Evolutionary conservation across 768 basidiomycete species (phyloP).

Genomic region (Boletus vermiculosoides): DNA sequence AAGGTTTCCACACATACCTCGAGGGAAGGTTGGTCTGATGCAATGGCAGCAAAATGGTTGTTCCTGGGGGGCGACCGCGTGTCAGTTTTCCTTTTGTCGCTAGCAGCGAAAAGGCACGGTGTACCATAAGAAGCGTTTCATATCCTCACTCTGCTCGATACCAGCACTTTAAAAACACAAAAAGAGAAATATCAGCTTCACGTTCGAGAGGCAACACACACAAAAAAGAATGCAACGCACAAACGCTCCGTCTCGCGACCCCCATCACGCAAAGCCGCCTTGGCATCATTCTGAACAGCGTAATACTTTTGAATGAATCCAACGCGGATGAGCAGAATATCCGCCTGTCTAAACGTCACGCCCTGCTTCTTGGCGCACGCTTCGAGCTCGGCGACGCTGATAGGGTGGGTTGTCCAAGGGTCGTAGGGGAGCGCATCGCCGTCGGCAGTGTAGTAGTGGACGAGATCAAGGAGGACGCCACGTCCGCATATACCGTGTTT

Average conservation of each 20-base stretch:
- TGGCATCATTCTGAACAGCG: constrained; percentile 40
- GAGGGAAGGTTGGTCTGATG: constrained; percentile 64
- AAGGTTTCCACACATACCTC: constrained; percentile 43
- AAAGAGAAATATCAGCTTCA: background rate
- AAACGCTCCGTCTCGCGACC: constrained; percentile 45
- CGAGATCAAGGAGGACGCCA: constrained; percentile 65
- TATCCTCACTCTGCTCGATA: constrained; percentile 64
- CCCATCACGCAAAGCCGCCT: constrained; percentile 41
- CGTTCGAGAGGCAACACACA: background rate
- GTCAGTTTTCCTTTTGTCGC: background rate
- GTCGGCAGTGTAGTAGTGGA: constrained; percentile 47
- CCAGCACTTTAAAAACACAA: constrained; percentile 47
- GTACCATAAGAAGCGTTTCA: constrained; percentile 73
- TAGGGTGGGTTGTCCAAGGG: constrained; percentile 56
- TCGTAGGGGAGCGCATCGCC: constrained; percentile 52
- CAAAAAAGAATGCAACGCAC: constrained; percentile 35
- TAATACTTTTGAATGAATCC: constrained; percentile 64
- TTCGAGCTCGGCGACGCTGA: constrained; percentile 55
- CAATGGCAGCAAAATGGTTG: constrained; percentile 70
- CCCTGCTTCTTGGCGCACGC: constrained; percentile 59
- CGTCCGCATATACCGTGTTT: constrained; percentile 68
- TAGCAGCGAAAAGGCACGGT: constrained; percentile 6
- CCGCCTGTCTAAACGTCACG: constrained; percentile 55
- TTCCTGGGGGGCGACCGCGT: constrained; percentile 41
- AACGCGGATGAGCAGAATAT: constrained; percentile 58